A percentile compares a stretch with the other conserved stretches of the same genome.
Evolutionary conservation across 192 early-diverging fungal genomes (phyloP).

Genomic region (Coemansia sp.): DNA sequence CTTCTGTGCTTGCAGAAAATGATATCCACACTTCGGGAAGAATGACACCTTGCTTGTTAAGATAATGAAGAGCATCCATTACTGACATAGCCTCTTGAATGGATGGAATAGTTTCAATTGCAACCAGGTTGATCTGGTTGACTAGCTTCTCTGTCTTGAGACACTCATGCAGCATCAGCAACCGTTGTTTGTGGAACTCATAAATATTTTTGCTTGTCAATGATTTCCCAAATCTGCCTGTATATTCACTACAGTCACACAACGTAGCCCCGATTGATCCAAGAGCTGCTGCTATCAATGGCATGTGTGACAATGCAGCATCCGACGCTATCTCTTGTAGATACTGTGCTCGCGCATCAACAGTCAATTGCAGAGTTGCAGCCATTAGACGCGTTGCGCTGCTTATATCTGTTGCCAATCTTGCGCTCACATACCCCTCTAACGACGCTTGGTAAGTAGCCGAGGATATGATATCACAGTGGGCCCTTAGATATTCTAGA

Average conservation of each 20-base stretch:
- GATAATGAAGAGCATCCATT: conserved; percentile 31
- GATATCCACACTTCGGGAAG: conserved; percentile 60
- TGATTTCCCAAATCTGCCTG: conserved; percentile 57
- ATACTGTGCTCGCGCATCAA: conserved; percentile 53
- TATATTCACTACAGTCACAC: conserved; percentile 65
- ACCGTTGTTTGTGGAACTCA: conserved; percentile 57
- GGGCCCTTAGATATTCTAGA: conserved; percentile 53
- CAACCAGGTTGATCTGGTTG: conserved; percentile 58
- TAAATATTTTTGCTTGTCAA: conserved; percentile 40
- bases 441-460: conserved; percentile 59
- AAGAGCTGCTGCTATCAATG: conserved; percentile 59
- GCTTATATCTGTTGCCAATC: conserved; percentile 30
- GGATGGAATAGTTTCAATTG: conserved; percentile 72
- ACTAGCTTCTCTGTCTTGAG: conserved; percentile 15
- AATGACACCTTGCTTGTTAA: conserved; percentile 5
- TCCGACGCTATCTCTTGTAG: conserved; percentile 11
- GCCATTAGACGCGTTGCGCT: conserved; percentile 36
- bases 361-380: conserved; percentile 46
- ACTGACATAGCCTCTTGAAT: conserved; percentile 58
- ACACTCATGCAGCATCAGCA: conserved; percentile 38
- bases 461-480: conserved; percentile 59
- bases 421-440: conserved; percentile 41
- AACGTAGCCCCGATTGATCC: conserved; percentile 69
- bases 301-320: neutral
- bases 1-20: conserved; percentile 53